These are phyloP conservation scores for Comarum palustre DNA, from an alignment of 306 rosid species.

Conservation along the genomic window DNA sequence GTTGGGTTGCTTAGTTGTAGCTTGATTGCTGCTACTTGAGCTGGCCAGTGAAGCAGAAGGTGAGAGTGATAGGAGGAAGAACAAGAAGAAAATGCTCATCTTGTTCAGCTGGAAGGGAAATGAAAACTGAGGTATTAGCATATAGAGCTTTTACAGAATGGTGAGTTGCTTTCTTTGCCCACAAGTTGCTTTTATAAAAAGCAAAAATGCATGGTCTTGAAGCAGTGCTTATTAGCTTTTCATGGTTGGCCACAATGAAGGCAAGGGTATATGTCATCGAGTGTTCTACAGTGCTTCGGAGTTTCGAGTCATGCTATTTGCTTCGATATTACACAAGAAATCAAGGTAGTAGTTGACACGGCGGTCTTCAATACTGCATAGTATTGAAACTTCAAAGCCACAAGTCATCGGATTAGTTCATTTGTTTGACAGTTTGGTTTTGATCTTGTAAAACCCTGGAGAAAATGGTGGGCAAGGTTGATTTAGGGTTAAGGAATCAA, in stretches of 20 bases:
- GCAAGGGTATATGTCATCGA: neutral
- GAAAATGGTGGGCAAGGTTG: neutral
- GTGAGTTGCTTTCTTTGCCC: conserved; percentile 16
- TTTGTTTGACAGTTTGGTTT: neutral
- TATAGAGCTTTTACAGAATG: neutral
- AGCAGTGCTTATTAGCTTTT: neutral
- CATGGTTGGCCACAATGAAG: too few relatives aligned
- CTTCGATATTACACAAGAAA: too few relatives aligned
- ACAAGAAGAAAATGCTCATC: conserved; percentile 38
- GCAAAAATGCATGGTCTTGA: neutral
- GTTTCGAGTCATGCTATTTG: too few relatives aligned
- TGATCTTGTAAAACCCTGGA: neutral
- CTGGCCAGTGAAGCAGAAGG: conserved; percentile 32
- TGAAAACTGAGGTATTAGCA: neutral
- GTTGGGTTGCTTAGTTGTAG: conserved; percentile 22
- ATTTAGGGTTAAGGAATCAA: conserved; percentile 10
- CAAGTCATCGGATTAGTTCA: neutral
- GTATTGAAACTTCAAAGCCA: neutral
- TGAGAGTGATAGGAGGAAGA: conserved; percentile 44
- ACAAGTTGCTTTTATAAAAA: conserved; percentile 9
- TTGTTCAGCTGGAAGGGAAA: neutral
- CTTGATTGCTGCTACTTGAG: neutral
- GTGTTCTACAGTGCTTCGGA: neutral
- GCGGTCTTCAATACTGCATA: neutral
- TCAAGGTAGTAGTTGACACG: too few relatives aligned